phyloP scores from a whole-genome alignment of 805 yeast genomes.

The Spathaspora sp. region DNA sequence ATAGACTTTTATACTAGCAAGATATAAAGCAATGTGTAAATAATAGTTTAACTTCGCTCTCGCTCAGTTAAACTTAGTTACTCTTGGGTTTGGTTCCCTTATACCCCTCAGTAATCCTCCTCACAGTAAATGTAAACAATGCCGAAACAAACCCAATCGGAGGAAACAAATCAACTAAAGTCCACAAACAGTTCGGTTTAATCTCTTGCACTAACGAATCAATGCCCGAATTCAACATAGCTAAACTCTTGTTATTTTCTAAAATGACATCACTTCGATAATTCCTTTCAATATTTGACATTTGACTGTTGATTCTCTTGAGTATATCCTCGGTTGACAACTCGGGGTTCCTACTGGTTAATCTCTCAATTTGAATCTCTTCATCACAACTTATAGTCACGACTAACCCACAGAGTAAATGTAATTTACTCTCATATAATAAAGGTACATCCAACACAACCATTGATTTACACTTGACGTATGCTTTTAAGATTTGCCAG shows the following conservation, averaged over 20 bases:
- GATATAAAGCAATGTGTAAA: neutral
- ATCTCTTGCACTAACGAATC: slow-evolving; percentile 20
- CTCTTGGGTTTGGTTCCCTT: slow-evolving; percentile 11
- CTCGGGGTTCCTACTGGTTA: slow-evolving; percentile 64
- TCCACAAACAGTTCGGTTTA: slow-evolving; percentile 19
- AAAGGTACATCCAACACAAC: slow-evolving; percentile 89
- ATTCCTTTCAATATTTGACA: slow-evolving; percentile 58
- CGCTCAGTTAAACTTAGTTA: slow-evolving; percentile 2
- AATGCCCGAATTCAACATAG: slow-evolving; percentile 19
- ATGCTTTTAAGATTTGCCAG: slow-evolving; percentile 51
- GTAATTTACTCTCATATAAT: slow-evolving; percentile 75
- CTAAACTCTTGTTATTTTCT: slow-evolving; percentile 47
- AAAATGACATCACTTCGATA: slow-evolving; percentile 62
- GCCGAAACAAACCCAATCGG: slow-evolving; percentile 24
- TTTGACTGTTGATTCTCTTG: slow-evolving; percentile 73
- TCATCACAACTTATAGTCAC: slow-evolving; percentile 64
- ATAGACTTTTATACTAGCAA: neutral
- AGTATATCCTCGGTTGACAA: slow-evolving; percentile 62
- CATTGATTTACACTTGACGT: slow-evolving; percentile 53
- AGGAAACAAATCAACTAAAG: slow-evolving; percentile 22
- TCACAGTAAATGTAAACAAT: slow-evolving; percentile 15
- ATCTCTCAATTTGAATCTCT: slow-evolving; percentile 58
- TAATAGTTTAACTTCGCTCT: neutral
- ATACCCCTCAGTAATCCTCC: slow-evolving; percentile 17
- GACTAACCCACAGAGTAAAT: slow-evolving; percentile 65